Evolutionary conservation across 352 stramenopile species (phyloP).

Genomic region (Phytophthora megakarya): DNA sequence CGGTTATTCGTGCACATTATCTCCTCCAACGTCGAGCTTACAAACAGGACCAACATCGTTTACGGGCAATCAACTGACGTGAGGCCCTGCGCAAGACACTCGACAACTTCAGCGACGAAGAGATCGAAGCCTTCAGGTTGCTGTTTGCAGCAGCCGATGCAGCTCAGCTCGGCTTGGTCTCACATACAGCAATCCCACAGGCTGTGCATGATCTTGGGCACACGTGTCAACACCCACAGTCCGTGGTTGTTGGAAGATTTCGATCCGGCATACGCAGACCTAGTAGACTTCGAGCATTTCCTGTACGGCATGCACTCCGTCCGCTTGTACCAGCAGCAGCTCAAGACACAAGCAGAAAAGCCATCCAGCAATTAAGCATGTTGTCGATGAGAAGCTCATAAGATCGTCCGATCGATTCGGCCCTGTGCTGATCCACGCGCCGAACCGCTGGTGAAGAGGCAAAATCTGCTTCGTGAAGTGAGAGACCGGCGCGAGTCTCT

Average conservation of each 20-base stretch:
- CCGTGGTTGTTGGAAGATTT: constrained; percentile 49
- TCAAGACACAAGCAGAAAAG: constrained; percentile 37
- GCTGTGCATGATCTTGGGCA: constrained; percentile 79
- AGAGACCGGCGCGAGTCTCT: constrained; percentile 76
- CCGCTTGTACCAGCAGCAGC: constrained; percentile 63
- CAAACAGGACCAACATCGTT: constrained; percentile 50
- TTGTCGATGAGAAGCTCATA: constrained; percentile 37
- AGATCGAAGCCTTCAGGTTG: constrained; percentile 64
- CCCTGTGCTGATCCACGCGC: constrained; percentile 53
- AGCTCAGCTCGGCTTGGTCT: constrained; percentile 68
- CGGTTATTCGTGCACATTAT: constrained; percentile 57
- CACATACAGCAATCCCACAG: constrained; percentile 67
- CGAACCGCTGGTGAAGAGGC: constrained; percentile 65
- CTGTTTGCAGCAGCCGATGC: constrained; percentile 71
- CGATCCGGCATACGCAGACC: constrained; percentile 72
- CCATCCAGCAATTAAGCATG: background rate
- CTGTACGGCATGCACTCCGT: constrained; percentile 83
- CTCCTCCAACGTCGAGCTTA: constrained; percentile 47
- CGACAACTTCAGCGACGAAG: constrained; percentile 64
- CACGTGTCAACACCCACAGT: constrained; percentile 54
- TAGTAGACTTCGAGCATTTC: constrained; percentile 85
- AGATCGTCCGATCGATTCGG: constrained; percentile 65
- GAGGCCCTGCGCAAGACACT: constrained; percentile 56
- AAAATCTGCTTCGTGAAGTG: constrained; percentile 75
- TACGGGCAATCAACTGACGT: constrained; percentile 42